A percentile compares a stretch with the other conserved stretches of the same genome.
Evolutionary conservation across 2,329 filamentous ascomycete species (phyloP).

Genomic region (Botryotinia globosa): DNA sequence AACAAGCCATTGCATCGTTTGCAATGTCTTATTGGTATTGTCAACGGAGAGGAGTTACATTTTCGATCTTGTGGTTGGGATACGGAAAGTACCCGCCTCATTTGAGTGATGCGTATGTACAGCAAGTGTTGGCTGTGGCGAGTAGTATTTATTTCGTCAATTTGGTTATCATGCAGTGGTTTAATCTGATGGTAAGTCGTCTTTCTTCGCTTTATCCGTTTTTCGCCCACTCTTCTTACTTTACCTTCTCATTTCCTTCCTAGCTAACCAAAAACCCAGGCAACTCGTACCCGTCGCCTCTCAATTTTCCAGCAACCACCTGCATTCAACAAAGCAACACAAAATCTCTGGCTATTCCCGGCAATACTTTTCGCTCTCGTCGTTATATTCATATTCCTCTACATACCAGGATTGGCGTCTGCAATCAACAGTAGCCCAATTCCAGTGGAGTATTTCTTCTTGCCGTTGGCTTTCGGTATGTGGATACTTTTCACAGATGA

Average conservation of each 20-base stretch:
- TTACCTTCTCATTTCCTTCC: background rate
- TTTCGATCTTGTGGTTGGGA: slow-evolving; percentile 63
- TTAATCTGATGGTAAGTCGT: slow-evolving; percentile 57
- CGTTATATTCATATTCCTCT: slow-evolving; percentile 66
- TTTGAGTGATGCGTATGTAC: slow-evolving; percentile 51
- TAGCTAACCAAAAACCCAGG: slow-evolving; percentile 32
- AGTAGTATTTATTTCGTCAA: slow-evolving; percentile 70
- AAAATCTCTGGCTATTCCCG: slow-evolving; percentile 67
- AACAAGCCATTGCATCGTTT: slow-evolving; percentile 58
- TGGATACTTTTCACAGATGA: slow-evolving; percentile 64
- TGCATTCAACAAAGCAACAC: slow-evolving; percentile 53
- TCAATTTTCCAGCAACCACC: slow-evolving; percentile 71
- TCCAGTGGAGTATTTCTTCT: slow-evolving; percentile 70
- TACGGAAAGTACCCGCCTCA: slow-evolving; percentile 51
- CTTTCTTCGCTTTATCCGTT: background rate
- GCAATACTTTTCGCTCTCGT: slow-evolving; percentile 65
- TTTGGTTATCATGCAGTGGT: slow-evolving; percentile 77
- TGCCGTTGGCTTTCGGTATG: slow-evolving; percentile 68
- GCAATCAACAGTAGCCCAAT: slow-evolving; percentile 60
- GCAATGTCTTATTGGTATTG: slow-evolving; percentile 66
- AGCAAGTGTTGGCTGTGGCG: slow-evolving; percentile 39
- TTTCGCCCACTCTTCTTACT: background rate
- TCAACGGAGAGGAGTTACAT: slow-evolving; percentile 59
- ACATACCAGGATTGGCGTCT: slow-evolving; percentile 61
- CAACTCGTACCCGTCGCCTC: slow-evolving; percentile 58